Percentiles rank a stretch among this genome's conserved stretches.
Conservation (phyloP, 2,329 filamentous ascomycete genomes). For the Phaeosphaeriaceae sp. region DNA sequence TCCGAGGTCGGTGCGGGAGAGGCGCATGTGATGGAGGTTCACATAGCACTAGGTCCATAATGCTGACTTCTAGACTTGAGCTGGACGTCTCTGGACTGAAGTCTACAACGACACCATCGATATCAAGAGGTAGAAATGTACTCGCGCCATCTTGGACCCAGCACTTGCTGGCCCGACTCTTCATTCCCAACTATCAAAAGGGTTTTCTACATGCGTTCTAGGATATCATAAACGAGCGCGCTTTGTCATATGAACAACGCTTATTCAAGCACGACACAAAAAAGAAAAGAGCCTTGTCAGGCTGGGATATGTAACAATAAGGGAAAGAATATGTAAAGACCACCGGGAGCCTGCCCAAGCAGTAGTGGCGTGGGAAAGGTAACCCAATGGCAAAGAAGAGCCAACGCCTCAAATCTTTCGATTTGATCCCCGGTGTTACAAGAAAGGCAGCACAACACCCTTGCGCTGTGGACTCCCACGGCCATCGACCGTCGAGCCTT, state of each 20-base stretch:
- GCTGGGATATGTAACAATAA: not conserved
- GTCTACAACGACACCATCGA: not conserved
- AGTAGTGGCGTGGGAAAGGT: conserved; percentile 17
- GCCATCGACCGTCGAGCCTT: conserved; percentile 45
- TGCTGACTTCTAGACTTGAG: not conserved
- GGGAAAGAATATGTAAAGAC: conserved; percentile 6
- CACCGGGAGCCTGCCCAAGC: conserved; percentile 36
- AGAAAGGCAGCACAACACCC: conserved; percentile 43
- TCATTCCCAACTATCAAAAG: not conserved
- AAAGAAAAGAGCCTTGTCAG: not conserved
- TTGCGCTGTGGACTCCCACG: conserved; percentile 45
- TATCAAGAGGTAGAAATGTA: not conserved
- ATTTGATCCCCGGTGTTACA: conserved; percentile 11
- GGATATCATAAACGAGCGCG: conserved; percentile 7
- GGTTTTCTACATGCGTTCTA: conserved; percentile 9
- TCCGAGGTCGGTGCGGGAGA: not conserved
- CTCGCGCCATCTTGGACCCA: conserved; percentile 1
- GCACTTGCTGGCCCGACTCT: not conserved
- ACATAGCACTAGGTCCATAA: not conserved
- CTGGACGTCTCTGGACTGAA: not conserved
- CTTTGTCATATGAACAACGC: conserved; percentile 1
- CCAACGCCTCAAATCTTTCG: not conserved
- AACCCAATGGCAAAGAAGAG: conserved; percentile 9
- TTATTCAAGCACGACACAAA: conserved; percentile 1
- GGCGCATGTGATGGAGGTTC: not conserved